phyloP scores from a whole-genome alignment of 306 rosid genomes.

The Cicer chorassanicum region DNA sequence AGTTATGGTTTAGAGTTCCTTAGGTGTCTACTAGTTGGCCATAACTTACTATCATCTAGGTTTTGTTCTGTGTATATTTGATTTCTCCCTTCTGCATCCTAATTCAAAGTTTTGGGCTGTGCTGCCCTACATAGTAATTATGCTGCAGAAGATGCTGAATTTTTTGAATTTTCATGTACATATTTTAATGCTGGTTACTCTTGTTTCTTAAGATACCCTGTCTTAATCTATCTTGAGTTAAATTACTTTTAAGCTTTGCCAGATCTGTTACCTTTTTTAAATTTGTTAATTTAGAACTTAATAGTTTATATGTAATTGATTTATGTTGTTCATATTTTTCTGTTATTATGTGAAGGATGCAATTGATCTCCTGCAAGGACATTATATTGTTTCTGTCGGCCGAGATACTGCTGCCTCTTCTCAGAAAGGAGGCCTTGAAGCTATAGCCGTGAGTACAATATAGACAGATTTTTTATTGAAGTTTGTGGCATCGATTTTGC shows the following conservation, averaged over 20 bases:
- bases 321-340: slow-evolving; percentile 26
- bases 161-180: slow-evolving; percentile 31
- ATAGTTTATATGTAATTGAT: slow-evolving; percentile 28
- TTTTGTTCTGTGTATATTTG: slow-evolving; percentile 31
- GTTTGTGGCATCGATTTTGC: slow-evolving; percentile 36
- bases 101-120: slow-evolving; percentile 26
- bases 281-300: slow-evolving; percentile 16
- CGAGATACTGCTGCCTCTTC: slow-evolving; percentile 71
- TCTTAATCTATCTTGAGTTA: slow-evolving; percentile 26
- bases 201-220: slow-evolving; percentile 23
- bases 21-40: slow-evolving; percentile 34
- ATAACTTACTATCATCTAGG: slow-evolving; percentile 4
- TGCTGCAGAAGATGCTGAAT: slow-evolving; percentile 32
- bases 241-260: slow-evolving; percentile 6
- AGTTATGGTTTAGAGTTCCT: slow-evolving; percentile 20
- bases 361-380: slow-evolving; percentile 97
- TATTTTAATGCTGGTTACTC: slow-evolving; percentile 26
- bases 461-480: slow-evolving; percentile 22
- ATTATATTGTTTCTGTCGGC: slow-evolving; percentile 84
- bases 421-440: slow-evolving; percentile 88
- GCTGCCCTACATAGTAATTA: slow-evolving; percentile 19
- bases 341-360: slow-evolving; percentile 72
- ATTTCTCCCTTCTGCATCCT: slow-evolving; percentile 33
- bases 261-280: slow-evolving; percentile 18
- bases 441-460: slow-evolving; percentile 83